Conservation (phyloP, 2,329 filamentous ascomycete genomes). For the Apiospora marii region DNA sequence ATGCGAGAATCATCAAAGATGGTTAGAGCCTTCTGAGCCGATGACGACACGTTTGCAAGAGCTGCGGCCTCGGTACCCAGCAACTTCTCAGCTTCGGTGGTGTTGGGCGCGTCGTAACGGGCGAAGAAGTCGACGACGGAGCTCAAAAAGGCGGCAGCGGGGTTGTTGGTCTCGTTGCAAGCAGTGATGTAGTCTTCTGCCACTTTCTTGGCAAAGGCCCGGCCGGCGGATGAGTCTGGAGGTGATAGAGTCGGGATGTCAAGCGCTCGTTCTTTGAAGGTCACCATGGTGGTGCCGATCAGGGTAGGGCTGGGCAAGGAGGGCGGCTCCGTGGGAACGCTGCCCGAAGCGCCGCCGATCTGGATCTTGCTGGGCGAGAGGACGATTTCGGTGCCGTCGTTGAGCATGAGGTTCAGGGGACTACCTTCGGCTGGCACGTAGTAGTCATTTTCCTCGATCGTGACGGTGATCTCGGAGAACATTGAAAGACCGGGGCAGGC, state of each 20-base stretch:
- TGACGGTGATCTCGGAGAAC: background rate
- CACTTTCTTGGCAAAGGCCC: background rate
- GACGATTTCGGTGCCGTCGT: background rate
- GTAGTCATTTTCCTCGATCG: slow-evolving; percentile 14
- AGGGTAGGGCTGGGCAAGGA: background rate
- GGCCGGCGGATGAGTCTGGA: background rate
- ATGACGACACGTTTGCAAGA: background rate
- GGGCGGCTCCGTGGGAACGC: background rate
- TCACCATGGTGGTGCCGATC: background rate
- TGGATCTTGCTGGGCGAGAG: background rate
- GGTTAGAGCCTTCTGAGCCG: background rate
- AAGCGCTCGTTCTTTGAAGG: background rate
- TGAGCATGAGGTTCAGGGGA: background rate
- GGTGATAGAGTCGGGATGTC: background rate
- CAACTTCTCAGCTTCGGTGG: background rate
- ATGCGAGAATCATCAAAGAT: background rate
- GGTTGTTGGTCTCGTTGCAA: background rate
- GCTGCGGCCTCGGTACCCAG: background rate
- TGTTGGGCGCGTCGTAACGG: background rate
- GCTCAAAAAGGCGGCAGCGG: background rate
- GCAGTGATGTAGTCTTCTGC: background rate
- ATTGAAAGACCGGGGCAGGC: background rate
- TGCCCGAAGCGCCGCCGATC: background rate
- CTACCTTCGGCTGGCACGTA: background rate
- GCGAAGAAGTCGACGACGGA: background rate